Conservation (phyloP, 139 green algal genomes). For the Desmodesmus armatus region DNA sequence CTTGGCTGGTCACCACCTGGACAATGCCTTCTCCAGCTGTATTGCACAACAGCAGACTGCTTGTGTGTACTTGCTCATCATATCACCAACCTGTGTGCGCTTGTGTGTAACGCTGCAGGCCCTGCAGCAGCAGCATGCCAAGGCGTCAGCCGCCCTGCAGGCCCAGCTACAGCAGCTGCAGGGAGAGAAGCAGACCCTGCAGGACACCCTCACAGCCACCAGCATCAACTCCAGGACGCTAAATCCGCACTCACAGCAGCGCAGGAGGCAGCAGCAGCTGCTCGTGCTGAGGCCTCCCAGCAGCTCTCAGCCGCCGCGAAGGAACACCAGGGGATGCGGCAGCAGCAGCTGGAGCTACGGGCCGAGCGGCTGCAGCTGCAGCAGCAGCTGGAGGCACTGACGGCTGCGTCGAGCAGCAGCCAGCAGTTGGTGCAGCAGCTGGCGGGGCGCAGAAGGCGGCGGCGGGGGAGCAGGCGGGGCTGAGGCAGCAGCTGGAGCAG, state of each 20-base stretch:
- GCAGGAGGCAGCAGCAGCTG: neutral
- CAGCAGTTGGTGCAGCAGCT: conserved; percentile 14
- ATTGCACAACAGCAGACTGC: no score
- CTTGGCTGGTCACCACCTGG: no score
- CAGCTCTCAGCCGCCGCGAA: conserved; percentile 2
- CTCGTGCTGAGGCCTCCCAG: neutral
- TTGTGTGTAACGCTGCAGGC: neutral
- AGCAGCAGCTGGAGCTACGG: conserved; percentile 29
- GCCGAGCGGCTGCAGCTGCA: conserved; percentile 35
- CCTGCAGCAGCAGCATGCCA: conserved; percentile 9
- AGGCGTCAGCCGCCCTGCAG: neutral
- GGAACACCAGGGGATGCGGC: neutral
- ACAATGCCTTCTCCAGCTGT: no score
- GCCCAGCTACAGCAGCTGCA: neutral
- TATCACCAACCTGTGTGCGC: neutral
- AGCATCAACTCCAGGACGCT: conserved; percentile 10
- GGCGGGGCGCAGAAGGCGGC: neutral
- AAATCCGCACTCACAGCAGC: conserved; percentile 9
- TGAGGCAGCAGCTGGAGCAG: conserved; percentile 26
- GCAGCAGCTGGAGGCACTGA: conserved; percentile 17
- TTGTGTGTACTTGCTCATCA: neutral
- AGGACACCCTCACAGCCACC: neutral
- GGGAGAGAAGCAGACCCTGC: neutral
- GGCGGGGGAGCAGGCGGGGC: neutral
- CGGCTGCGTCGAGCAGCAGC: neutral